Evolutionary conservation across 1,139 yeast species (phyloP).

Genomic region (Suhomyces kunorum): DNA sequence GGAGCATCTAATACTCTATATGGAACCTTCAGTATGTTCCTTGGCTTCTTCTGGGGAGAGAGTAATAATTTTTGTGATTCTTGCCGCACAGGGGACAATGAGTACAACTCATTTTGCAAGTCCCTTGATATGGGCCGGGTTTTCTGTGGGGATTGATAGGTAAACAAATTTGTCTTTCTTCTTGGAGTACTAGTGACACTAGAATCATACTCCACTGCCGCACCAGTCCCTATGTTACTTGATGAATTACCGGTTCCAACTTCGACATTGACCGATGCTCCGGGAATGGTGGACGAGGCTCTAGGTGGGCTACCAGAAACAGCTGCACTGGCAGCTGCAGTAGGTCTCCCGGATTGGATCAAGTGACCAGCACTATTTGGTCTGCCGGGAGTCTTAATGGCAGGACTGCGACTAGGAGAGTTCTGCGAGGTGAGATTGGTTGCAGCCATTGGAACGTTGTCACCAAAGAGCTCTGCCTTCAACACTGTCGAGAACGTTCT

Average conservation of each 20-base stretch:
- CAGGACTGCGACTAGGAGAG: constrained; percentile 13
- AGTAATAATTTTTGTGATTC: constrained; percentile 79
- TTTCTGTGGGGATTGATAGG: constrained; percentile 70
- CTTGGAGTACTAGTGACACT: constrained; percentile 52
- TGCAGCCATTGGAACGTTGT: constrained; percentile 64
- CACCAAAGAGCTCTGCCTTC: constrained; percentile 90
- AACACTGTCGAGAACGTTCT: constrained; percentile 82
- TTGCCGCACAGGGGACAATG: constrained; percentile 84
- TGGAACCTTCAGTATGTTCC: constrained; percentile 83
- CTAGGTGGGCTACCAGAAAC: constrained; percentile 13
- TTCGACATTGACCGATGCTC: constrained; percentile 1
- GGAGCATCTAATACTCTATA: constrained; percentile 96
- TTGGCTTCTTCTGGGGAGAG: constrained; percentile 77
- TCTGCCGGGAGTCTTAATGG: constrained; percentile 15
- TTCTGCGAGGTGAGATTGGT: constrained; percentile 27
- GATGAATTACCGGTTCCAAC: constrained; percentile 6
- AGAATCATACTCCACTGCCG: constrained; percentile 19
- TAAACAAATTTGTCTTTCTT: constrained; percentile 60
- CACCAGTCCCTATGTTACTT: constrained; percentile 3
- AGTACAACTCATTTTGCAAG: constrained; percentile 71
- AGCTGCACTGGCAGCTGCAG: constrained; percentile 3
- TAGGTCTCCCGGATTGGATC: constrained; percentile 12
- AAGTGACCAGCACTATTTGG: constrained; percentile 28
- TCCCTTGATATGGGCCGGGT: constrained; percentile 61
- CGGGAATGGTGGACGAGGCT: constrained; percentile 9